These are phyloP conservation scores for Boletus tomentosulus DNA, from an alignment of 768 basidiomycete species.

Conservation along the genomic window DNA sequence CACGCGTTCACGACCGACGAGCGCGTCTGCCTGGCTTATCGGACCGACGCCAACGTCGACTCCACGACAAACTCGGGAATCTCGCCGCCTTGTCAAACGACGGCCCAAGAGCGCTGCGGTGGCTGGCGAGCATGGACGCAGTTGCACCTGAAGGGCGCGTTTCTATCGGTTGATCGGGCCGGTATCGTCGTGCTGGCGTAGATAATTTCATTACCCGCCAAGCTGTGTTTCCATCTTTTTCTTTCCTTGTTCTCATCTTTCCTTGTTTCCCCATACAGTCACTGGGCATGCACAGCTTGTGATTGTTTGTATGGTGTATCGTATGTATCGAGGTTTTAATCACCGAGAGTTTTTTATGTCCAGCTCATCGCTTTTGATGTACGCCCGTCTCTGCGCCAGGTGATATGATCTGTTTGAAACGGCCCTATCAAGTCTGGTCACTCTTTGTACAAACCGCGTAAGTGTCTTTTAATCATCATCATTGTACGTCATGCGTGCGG, in stretches of 20 bases:
- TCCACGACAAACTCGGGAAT: neutral
- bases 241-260: neutral
- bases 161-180: conserved; percentile 1
- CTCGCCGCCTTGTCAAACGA: conserved; percentile 7
- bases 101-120: conserved; percentile 4
- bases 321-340: conserved; percentile 12
- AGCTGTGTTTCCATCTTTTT: conserved; percentile 5
- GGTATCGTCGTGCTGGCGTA: neutral
- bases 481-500: neutral
- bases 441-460: neutral
- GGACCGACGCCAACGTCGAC: conserved; percentile 8
- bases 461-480: neutral
- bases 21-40: neutral
- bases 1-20: neutral
- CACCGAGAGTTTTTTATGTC: conserved; percentile 9
- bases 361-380: conserved; percentile 2
- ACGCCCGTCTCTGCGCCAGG: neutral
- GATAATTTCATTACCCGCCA: neutral
- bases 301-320: neutral
- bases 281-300: neutral
- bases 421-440: neutral
- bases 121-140: neutral
- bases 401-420: neutral
- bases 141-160: neutral
- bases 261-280: neutral